These are phyloP conservation scores for Skeletonema potamos DNA, from an alignment of 108 stramenopile genomes.

Conservation along the genomic window DNA sequence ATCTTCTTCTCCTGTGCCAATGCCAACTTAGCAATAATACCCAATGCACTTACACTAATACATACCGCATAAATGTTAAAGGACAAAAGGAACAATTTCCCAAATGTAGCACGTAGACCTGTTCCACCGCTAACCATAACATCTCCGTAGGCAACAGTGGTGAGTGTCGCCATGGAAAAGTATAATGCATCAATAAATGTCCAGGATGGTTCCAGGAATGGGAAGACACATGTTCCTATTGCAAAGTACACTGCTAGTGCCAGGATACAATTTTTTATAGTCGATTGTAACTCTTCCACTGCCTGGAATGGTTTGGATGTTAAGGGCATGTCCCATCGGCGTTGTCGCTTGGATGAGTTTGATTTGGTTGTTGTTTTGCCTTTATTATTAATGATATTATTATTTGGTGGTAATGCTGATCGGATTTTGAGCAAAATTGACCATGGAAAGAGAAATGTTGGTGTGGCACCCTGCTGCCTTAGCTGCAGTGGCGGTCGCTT, in stretches of 20 bases:
- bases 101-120: not conserved
- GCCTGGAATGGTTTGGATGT: slow-evolving; percentile 20
- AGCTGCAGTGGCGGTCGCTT: not conserved
- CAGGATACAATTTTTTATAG: not conserved
- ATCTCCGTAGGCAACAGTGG: slow-evolving; percentile 77
- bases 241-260: slow-evolving; percentile 15
- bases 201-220: slow-evolving; percentile 27
- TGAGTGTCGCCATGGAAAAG: slow-evolving; percentile 57
- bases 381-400: not conserved
- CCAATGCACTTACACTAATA: slow-evolving; percentile 16
- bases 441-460: not conserved
- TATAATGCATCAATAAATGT: slow-evolving; percentile 47
- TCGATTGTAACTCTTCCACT: slow-evolving; percentile 5
- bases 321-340: slow-evolving; percentile 18
- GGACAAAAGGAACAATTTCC: not conserved
- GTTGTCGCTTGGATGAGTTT: not conserved
- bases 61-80: slow-evolving; percentile 26
- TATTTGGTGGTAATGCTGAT: not conserved
- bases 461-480: not conserved
- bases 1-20: slow-evolving; percentile 13
- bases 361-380: not conserved
- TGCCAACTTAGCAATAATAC: slow-evolving; percentile 14
- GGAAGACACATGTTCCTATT: slow-evolving; percentile 10
- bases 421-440: not conserved
- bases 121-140: not conserved